Base-by-base conservation (phyloP, 2,329 filamentous ascomycete species). In the Stenocarpella maydis region DNA sequence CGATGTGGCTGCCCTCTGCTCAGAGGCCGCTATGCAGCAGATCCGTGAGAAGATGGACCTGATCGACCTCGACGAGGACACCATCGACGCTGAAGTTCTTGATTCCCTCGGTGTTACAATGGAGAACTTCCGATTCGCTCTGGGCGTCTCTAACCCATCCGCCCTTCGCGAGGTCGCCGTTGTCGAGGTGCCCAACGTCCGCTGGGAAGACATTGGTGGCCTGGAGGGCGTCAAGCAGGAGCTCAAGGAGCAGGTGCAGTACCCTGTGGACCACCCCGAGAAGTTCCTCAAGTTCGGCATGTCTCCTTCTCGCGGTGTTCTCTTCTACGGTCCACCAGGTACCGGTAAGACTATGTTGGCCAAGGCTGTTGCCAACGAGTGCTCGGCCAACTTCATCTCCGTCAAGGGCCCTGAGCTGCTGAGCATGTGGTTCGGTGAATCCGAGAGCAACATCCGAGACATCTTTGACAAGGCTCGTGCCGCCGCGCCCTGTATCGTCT, bases 41-140 rank as follows among this genome's bases (percentile, higher is more conserved):
- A 99, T 99, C 82, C 95, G 96, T 85, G 96, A 99, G 85, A 99
- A 99, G 92, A 99, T 99, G 96, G 96, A 99, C 80, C 89, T 99
- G 73, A 99, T 99, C 75, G 96, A 99, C 82, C 88, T 99, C 41
- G 96, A 99, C 74, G 96, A 99, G 85, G 96, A 99, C 79, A 99
- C 96, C 72, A 99, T 99, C 73, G 96, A 99, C 77, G 96, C 96
- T 37, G 96, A 99, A 85, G 96, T 99, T 65, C 89, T 99, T 67
- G 96, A 99, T 84, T 98, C 96, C 54, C 90, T 99, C 55, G 96
- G 96, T 80, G 96, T 99, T 60, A 99, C 96, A 72, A 98, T 98
- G 94, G 96, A 99, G 83, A 99, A 99, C 89, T 99, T 99, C 93
- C 93, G 95, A 77, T 99, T 97, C 78, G 95, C 96, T 71, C 92